Percentiles rank a stretch among this genome's conserved stretches.
phyloP scores from a whole-genome alignment of 441 rosid genomes.

The Jatropha podagrica region DNA sequence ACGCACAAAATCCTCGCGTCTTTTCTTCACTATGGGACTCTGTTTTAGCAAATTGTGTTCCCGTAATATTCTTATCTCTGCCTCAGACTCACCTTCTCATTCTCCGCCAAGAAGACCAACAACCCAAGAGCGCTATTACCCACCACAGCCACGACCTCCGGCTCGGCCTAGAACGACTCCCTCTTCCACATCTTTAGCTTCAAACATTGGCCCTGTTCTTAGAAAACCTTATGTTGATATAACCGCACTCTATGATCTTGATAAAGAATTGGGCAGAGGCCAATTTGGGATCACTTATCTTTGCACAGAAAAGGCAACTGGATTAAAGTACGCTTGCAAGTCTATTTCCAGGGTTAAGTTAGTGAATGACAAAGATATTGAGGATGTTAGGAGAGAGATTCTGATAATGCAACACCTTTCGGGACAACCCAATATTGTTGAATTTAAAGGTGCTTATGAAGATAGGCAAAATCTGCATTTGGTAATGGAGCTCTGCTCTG shows the following conservation, averaged over 20 bases:
- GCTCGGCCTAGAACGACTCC: constrained; percentile 25
- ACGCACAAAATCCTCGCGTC: not conserved
- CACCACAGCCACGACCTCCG: not conserved
- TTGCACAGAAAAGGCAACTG: constrained; percentile 72
- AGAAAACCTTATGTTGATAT: constrained; percentile 73
- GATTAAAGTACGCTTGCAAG: constrained; percentile 71
- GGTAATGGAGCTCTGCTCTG: constrained; percentile 94
- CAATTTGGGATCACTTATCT: constrained; percentile 81
- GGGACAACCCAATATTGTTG: constrained; percentile 90
- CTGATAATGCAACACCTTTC: constrained; percentile 82
- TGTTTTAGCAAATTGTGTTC: constrained; percentile 46
- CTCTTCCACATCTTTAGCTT: not conserved
- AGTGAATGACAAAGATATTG: constrained; percentile 55
- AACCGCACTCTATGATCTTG: constrained; percentile 51
- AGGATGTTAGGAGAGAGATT: constrained; percentile 74
- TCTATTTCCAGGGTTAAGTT: constrained; percentile 76
- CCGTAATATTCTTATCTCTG: constrained; percentile 56
- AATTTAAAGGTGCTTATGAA: constrained; percentile 86
- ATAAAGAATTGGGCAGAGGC: constrained; percentile 83
- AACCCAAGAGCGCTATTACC: not conserved
- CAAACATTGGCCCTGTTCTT: constrained; percentile 47
- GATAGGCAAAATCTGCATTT: constrained; percentile 73
- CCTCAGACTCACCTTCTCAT: constrained; percentile 44
- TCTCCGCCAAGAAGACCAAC: not conserved
- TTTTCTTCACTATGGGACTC: constrained; percentile 41